Evolutionary conservation across 441 rosid species (phyloP).

Genomic region (Brassica hybrid): DNA sequence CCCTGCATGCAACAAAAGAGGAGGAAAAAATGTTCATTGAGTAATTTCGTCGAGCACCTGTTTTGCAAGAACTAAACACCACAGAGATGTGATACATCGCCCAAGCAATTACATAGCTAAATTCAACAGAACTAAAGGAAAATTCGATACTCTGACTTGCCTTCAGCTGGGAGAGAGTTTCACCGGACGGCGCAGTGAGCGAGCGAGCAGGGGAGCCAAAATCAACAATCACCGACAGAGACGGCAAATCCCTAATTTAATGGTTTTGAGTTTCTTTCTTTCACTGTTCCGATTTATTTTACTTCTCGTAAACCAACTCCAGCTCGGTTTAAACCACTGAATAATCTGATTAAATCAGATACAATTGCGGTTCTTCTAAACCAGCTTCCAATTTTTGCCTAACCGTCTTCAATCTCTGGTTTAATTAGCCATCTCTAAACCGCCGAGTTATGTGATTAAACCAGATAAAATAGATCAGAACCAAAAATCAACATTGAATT

Average conservation of each 20-base stretch:
- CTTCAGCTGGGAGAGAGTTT: neutral
- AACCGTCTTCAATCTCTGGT: neutral
- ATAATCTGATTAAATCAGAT: too few species aligned
- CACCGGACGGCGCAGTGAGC: conserved; percentile 42
- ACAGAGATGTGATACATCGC: neutral
- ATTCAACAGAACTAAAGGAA: too few species aligned
- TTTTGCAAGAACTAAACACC: conserved; percentile 18
- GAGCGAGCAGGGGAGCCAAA: neutral
- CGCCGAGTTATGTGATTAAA: neutral
- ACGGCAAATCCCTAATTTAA: neutral
- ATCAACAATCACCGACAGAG: neutral
- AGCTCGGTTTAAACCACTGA: too few species aligned
- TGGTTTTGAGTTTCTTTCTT: neutral
- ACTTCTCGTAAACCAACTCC: too few species aligned
- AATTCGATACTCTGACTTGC: neutral
- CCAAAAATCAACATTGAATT: neutral
- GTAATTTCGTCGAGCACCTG: conserved; percentile 36
- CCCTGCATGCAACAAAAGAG: neutral
- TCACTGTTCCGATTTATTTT: neutral
- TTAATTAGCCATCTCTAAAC: neutral
- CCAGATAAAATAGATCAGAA: too few species aligned
- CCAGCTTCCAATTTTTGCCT: neutral
- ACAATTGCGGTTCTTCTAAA: neutral
- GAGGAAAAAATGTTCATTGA: neutral
- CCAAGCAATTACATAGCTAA: neutral